phyloP scores from a whole-genome alignment of 1,284 basidiomycete genomes.

The Ustilago loliicola region DNA sequence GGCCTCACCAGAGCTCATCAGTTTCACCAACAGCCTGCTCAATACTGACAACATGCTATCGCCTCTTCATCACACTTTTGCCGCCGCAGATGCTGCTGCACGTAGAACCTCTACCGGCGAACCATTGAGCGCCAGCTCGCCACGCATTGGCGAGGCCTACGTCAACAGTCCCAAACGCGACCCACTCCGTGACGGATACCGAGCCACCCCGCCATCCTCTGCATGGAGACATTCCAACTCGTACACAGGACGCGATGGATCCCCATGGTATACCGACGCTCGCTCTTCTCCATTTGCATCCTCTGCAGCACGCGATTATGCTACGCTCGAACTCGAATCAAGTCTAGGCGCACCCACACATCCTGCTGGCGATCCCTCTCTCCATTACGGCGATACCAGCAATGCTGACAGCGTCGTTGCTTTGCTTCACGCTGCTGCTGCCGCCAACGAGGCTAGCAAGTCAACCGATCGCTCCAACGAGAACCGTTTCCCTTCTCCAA shows the following conservation, averaged over 20 bases:
- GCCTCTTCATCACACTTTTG: constrained; percentile 45
- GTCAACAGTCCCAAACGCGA: constrained; percentile 61
- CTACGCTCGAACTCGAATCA: constrained; percentile 49
- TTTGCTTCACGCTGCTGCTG: constrained; percentile 49
- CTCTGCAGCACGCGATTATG: constrained; percentile 56
- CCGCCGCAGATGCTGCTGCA: constrained; percentile 33
- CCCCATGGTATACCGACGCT: constrained; percentile 62
- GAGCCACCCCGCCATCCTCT: constrained; percentile 49
- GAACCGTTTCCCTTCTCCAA: constrained; percentile 60
- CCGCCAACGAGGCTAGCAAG: constrained; percentile 48
- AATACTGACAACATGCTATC: constrained; percentile 61
- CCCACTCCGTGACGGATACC: constrained; percentile 55
- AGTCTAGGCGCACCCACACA: constrained; percentile 36
- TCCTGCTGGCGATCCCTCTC: constrained; percentile 38
- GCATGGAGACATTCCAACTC: constrained; percentile 49
- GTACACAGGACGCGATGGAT: constrained; percentile 56
- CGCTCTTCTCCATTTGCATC: constrained; percentile 67
- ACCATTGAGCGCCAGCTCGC: constrained; percentile 50
- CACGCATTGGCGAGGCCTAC: constrained; percentile 55
- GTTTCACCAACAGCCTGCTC: constrained; percentile 52
- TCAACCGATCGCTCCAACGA: constrained; percentile 50
- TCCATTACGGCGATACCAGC: constrained; percentile 55
- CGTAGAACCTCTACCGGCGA: constrained; percentile 50
- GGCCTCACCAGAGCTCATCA: constrained; percentile 52
- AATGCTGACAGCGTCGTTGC: constrained; percentile 54